Conservation (phyloP, 2,329 filamentous ascomycete genomes). For the Tolypocladium capitatum region DNA sequence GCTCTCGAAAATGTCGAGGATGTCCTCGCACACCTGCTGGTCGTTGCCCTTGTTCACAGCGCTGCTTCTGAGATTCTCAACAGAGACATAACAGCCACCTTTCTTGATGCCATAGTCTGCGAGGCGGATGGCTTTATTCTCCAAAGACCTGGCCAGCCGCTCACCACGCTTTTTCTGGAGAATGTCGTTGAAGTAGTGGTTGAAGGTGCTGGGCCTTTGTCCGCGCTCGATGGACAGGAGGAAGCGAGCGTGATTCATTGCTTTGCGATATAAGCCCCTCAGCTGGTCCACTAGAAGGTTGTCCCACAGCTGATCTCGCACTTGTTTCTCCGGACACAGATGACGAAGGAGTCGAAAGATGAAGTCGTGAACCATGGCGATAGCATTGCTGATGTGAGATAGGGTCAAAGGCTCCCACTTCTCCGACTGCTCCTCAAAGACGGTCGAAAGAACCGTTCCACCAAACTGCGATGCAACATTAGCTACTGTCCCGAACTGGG, state of each 20-base stretch:
- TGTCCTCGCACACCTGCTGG: conserved; percentile 29
- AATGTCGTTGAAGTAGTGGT: conserved; percentile 36
- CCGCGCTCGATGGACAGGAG: conserved; percentile 38
- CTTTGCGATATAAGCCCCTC: conserved; percentile 27
- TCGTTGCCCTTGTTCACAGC: conserved; percentile 14
- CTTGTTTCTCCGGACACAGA: conserved; percentile 28
- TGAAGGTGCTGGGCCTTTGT: conserved; percentile 33
- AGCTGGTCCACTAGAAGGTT: conserved; percentile 33
- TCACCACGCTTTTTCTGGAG: conserved; percentile 14
- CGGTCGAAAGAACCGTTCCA: conserved; percentile 24
- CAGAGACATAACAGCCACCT: neutral
- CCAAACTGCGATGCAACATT: conserved; percentile 16
- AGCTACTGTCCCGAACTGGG: neutral
- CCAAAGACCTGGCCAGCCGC: neutral
- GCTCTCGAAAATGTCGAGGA: conserved; percentile 45
- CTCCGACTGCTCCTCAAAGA: conserved; percentile 38
- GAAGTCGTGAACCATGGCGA: conserved; percentile 39
- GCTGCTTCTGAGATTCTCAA: neutral
- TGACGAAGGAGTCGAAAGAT: conserved; percentile 27
- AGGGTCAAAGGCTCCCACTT: conserved; percentile 38
- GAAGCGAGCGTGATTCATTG: conserved; percentile 34
- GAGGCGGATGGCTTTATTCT: neutral
- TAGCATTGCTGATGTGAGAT: conserved; percentile 36
- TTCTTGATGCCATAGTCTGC: neutral
- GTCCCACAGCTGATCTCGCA: conserved; percentile 27